These are phyloP conservation scores for Vigna radiata DNA, from an alignment of 306 rosid genomes.

Conservation along the genomic window DNA sequence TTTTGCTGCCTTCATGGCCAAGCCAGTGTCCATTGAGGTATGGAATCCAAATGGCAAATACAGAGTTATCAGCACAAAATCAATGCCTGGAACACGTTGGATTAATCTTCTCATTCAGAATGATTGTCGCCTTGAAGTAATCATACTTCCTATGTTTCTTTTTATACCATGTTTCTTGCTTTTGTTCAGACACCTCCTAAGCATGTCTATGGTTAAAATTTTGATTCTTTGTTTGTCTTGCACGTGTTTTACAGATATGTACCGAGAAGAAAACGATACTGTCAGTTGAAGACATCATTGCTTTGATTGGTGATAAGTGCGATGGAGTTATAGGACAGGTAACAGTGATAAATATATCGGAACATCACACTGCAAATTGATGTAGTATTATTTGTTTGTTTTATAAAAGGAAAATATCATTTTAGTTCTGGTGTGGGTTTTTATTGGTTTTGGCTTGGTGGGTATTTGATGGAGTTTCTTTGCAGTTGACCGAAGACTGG, in stretches of 20 bases:
- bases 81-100: conserved; percentile 99
- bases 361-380: conserved; percentile 14
- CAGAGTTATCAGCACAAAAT: conserved; percentile 95
- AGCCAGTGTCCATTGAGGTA: conserved; percentile 86
- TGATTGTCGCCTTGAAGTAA: conserved; percentile 93
- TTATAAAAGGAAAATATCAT: background rate
- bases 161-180: background rate
- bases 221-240: conserved; percentile 1
- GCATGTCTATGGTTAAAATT: background rate
- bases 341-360: background rate
- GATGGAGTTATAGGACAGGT: conserved; percentile 99
- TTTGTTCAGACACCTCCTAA: background rate
- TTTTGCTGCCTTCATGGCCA: conserved; percentile 68
- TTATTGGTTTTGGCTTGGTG: conserved; percentile 11
- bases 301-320: conserved; percentile 89
- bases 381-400: background rate
- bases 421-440: conserved; percentile 13
- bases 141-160: conserved; percentile 7
- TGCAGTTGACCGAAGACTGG: conserved; percentile 98
- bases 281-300: conserved; percentile 90
- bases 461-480: conserved; percentile 31
- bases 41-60: conserved; percentile 96
- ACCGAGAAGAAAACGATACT: conserved; percentile 94
- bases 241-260: conserved; percentile 63
- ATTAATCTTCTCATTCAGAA: conserved; percentile 90